phyloP scores from a whole-genome alignment of 345 rosid genomes.

The Dovyalis caffra region DNA sequence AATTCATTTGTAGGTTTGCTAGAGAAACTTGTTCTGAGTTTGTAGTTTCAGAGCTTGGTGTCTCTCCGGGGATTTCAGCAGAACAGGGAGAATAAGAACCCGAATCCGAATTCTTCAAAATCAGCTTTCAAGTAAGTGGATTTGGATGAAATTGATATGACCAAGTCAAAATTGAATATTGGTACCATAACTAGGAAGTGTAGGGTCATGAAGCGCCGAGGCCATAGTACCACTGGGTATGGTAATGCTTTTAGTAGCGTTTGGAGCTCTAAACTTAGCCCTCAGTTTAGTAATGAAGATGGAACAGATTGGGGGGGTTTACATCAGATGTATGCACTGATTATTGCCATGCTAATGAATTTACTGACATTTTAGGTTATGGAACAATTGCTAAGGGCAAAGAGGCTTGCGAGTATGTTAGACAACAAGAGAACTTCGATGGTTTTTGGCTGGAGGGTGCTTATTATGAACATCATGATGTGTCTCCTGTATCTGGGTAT shows the following conservation, averaged over 20 bases:
- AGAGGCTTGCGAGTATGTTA: slow-evolving; percentile 25
- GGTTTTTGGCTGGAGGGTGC: slow-evolving; percentile 20
- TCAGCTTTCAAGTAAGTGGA: slow-evolving; percentile 19
- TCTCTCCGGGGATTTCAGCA: slow-evolving; percentile 28
- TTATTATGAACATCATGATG: slow-evolving; percentile 16
- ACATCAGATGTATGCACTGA: slow-evolving; percentile 18
- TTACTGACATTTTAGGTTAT: slow-evolving; percentile 22
- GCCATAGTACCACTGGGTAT: slow-evolving; percentile 25
- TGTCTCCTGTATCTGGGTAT: slow-evolving; percentile 4
- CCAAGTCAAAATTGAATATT: slow-evolving; percentile 32
- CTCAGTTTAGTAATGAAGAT: slow-evolving; percentile 27
- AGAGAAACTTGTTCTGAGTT: slow-evolving; percentile 22
- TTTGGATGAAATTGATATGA: slow-evolving; percentile 20
- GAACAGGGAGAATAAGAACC: slow-evolving; percentile 40
- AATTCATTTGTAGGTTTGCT: no score
- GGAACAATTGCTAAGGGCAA: slow-evolving; percentile 30
- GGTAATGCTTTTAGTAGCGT: slow-evolving; percentile 25
- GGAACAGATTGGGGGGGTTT: slow-evolving; percentile 22
- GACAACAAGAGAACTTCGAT: slow-evolving; percentile 14
- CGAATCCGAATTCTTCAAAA: slow-evolving; percentile 40
- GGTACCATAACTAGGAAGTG: slow-evolving; percentile 47
- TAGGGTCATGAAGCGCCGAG: slow-evolving; percentile 50
- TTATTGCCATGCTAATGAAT: slow-evolving; percentile 14
- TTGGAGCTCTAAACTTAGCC: slow-evolving; percentile 35
- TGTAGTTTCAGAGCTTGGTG: slow-evolving; percentile 18